A percentile compares a stretch with the other conserved stretches of the same genome.
phyloP scores from a whole-genome alignment of 352 stramenopile species.

The Pythium diclinum region DNA sequence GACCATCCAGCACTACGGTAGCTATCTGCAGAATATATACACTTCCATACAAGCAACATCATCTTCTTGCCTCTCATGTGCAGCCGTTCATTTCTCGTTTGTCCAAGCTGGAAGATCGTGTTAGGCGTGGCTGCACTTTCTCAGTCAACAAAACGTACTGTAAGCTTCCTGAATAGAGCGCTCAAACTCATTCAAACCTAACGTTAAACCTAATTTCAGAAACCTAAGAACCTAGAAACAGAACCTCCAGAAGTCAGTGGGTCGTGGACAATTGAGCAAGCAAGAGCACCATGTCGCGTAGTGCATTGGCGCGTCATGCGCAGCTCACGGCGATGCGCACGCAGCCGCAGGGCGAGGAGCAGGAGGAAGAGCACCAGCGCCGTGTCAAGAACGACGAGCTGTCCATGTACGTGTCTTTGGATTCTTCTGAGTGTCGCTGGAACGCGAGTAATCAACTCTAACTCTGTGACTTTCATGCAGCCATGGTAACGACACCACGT shows the following conservation, averaged over 20 bases:
- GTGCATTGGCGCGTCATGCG: slow-evolving; percentile 62
- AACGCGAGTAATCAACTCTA: neutral
- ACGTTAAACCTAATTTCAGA: neutral
- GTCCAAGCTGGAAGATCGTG: neutral
- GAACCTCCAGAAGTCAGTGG: neutral
- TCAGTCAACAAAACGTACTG: neutral
- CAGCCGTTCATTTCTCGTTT: no score
- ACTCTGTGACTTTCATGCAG: slow-evolving; percentile 23
- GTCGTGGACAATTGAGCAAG: neutral
- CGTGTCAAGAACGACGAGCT: slow-evolving; percentile 79
- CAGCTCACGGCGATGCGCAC: slow-evolving; percentile 43
- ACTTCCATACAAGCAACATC: neutral
- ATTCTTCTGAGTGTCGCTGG: neutral
- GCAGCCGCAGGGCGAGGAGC: slow-evolving; percentile 40
- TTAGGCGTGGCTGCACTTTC: neutral
- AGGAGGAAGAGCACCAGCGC: slow-evolving; percentile 36
- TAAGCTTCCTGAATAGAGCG: neutral
- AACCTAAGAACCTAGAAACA: slow-evolving; percentile 1
- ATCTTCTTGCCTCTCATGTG: no score
- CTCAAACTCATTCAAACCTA: neutral
- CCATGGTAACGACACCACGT: slow-evolving; percentile 88
- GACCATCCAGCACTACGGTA: neutral
- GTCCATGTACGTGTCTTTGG: slow-evolving; percentile 39
- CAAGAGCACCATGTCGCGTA: slow-evolving; percentile 56
- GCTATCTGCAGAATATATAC: neutral